Evolutionary conservation across 1,284 basidiomycete species (phyloP), one percentile per base, ranked within the genome.

Genomic region (Malassezia pachydermatis): DNA sequence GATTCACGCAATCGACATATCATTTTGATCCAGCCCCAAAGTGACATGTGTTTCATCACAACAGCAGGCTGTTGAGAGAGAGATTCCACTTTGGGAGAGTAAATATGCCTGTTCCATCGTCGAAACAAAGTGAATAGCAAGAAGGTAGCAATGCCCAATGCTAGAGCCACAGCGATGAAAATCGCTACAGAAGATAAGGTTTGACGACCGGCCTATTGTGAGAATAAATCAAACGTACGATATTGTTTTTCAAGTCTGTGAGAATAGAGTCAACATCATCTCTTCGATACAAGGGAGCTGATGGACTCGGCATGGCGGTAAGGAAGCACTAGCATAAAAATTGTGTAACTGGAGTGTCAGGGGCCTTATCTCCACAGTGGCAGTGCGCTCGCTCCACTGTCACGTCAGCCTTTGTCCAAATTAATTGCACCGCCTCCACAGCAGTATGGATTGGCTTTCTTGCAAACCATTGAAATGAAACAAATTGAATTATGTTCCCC

Each of bases 31-130:
- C 14, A 55, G 16, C 22, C 30, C 25, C 10, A 19, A 46, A 17
- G 25, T 25, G 50, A 34, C 17, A 34, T 37, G 30, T 27, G 27
- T 16, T n/a, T 50, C 48, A 43, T 32, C 14, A 30, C 27, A 33
- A 16, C n/a, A 7, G 34, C 88, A 74, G 2, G 84, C 82, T 70
- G 85, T 82, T 48, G 83, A 78, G 11, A 55, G 52, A 24, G 54
- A 54, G 19, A 22, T n/a, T 30, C 20, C 6, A 30, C 64, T 74
- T 75, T 88, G 85, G 58, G 86, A 81, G 73, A 84, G 72, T 95
- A 95, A 46, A 86, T 79, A 47, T 83, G 78, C 41, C 51, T 63
- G 57, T 68, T 64, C 48, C 62, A 64, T 40, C 64, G 59, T 17
- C 68, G 55, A 7, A 67, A 52, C 13, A 69, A 46, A 41, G 64